phyloP scores from a whole-genome alignment of 257 asterid genomes.

The Solanum stenotomum region DNA sequence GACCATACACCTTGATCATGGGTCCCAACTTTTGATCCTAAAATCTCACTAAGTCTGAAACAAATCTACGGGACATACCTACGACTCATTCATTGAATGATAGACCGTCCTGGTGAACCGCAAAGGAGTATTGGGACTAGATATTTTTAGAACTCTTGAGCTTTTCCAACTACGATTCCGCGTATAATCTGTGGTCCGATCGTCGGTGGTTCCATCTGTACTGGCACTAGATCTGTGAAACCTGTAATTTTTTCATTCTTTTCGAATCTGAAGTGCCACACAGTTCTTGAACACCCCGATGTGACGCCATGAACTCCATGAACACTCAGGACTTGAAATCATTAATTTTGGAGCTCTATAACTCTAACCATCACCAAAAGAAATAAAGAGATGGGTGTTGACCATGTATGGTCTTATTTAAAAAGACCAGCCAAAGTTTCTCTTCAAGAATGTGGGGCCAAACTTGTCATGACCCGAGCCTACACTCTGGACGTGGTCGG shows the following conservation, averaged over 20 bases:
- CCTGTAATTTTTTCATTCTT: not conserved
- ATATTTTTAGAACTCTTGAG: not conserved
- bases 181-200: not conserved
- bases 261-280: accelerated
- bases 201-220: no score
- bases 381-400: not conserved
- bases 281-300: not conserved
- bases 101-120: not conserved
- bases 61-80: not conserved
- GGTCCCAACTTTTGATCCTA: not conserved
- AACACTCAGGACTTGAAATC: not conserved
- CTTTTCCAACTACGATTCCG: not conserved
- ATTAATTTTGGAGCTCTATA: no score
- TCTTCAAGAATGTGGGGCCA: not conserved
- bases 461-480: no score
- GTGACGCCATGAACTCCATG: not conserved
- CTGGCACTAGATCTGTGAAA: not conserved
- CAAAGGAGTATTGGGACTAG: not conserved
- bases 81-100: not conserved
- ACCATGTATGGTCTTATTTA: not conserved
- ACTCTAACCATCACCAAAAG: not conserved
- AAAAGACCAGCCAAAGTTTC: no score
- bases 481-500: no score
- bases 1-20: not conserved
- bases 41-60: not conserved